These are phyloP conservation scores for Sparassis latifolia DNA, from an alignment of 1,284 basidiomycete genomes.

Conservation along the genomic window DNA sequence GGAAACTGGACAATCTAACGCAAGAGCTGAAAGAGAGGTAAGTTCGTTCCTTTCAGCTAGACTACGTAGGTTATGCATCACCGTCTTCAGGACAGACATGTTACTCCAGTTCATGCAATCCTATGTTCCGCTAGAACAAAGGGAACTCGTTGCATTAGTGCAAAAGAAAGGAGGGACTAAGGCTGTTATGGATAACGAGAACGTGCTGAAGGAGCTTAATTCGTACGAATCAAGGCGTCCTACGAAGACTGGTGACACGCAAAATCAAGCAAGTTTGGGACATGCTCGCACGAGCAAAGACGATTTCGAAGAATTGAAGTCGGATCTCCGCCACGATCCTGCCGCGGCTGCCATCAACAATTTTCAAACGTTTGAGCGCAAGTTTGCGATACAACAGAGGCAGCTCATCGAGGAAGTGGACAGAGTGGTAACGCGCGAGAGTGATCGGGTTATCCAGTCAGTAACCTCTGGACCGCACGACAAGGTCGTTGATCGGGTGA, in stretches of 20 bases:
- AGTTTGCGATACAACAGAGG: conserved; percentile 27
- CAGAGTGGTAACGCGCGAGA: conserved; percentile 18
- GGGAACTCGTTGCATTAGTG: conserved; percentile 5
- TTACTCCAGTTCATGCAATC: conserved; percentile 6
- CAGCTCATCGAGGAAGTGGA: conserved; percentile 22
- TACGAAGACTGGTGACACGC: not conserved
- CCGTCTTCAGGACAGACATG: conserved; percentile 7
- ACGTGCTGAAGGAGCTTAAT: conserved; percentile 8
- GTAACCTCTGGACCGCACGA: conserved; percentile 28
- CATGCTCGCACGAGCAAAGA: conserved; percentile 1
- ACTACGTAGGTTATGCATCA: not conserved
- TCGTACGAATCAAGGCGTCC: not conserved
- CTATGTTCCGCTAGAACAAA: conserved; percentile 9
- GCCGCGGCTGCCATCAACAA: conserved; percentile 22
- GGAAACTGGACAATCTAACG: conserved; percentile 19
- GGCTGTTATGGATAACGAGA: conserved; percentile 8
- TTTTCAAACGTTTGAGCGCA: conserved; percentile 22
- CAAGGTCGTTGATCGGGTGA: conserved; percentile 24
- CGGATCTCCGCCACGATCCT: conserved; percentile 22
- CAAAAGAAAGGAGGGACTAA: conserved; percentile 13
- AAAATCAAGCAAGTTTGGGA: not conserved
- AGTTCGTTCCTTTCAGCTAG: not conserved
- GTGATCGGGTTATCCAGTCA: conserved; percentile 22
- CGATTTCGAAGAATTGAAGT: conserved; percentile 22
- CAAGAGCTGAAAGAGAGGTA: conserved; percentile 16